These are phyloP conservation scores for Ceratobasidium sp. DNA, from an alignment of 1,284 basidiomycete species.

Conservation along the genomic window DNA sequence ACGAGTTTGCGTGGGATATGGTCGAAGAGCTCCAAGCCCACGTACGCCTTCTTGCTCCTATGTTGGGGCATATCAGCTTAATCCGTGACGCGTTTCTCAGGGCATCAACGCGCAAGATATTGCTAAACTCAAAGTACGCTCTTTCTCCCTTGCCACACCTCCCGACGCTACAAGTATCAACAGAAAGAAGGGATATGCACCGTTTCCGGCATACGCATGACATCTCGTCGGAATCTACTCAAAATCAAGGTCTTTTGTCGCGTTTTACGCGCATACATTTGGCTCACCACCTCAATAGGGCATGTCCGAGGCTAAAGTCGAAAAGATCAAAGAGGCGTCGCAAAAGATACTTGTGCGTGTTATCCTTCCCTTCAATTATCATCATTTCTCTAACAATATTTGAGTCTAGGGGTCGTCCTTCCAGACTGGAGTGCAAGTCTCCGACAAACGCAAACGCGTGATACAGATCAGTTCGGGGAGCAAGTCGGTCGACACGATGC, in stretches of 20 bases:
- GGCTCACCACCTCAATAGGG: conserved; percentile 63
- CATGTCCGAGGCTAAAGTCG: conserved; percentile 92
- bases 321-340: conserved; percentile 95
- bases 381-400: conserved; percentile 4
- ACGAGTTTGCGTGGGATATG: conserved; percentile 72
- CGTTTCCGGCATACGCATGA: conserved; percentile 86
- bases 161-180: conserved; percentile 64
- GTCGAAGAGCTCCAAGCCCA: conserved; percentile 92
- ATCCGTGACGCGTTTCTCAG: conserved; percentile 59
- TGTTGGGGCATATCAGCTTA: conserved; percentile 41
- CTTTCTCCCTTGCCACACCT: conserved; percentile 24
- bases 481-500: conserved; percentile 87
- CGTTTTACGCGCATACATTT: conserved; percentile 49
- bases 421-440: conserved; percentile 88
- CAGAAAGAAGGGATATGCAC: conserved; percentile 58
- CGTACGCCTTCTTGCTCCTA: conserved; percentile 61
- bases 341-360: conserved; percentile 79
- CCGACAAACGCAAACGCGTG: conserved; percentile 85
- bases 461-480: conserved; percentile 88
- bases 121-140: conserved; percentile 84
- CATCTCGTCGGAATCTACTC: conserved; percentile 84
- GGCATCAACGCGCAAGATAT: conserved; percentile 97
- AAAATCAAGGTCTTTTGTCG: conserved; percentile 83
- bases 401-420: conserved; percentile 83
- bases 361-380: not conserved